Percentiles rank a stretch among this genome's conserved stretches.
Conservation (phyloP, 2,329 filamentous ascomycete species). For the Sporothrix brasiliensis region DNA sequence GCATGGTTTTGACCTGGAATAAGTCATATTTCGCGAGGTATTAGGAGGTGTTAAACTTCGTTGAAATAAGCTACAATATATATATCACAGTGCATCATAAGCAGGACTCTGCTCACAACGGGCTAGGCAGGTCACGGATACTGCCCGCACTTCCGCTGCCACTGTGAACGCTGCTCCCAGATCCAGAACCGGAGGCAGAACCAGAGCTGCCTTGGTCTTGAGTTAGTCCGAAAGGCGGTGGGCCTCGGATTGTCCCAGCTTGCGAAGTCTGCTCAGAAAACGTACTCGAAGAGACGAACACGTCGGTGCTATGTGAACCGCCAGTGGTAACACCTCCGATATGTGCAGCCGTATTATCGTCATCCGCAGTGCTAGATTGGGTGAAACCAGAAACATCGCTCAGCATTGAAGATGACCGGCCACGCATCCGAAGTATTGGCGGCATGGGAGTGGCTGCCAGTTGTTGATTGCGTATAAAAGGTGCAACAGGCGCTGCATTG, state of each 20-base stretch:
- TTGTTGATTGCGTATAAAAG: conserved; percentile 41
- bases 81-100: background rate
- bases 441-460: conserved; percentile 16
- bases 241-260: conserved; percentile 34
- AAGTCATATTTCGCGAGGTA: too few species aligned
- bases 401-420: conserved; percentile 68
- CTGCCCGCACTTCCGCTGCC: conserved; percentile 55
- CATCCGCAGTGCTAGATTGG: conserved; percentile 60
- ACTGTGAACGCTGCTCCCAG: conserved; percentile 47
- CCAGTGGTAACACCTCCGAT: conserved; percentile 34
- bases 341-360: conserved; percentile 40
- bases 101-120: conserved; percentile 38
- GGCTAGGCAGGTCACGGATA: conserved; percentile 57
- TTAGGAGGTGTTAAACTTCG: too few species aligned
- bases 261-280: conserved; percentile 33
- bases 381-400: conserved; percentile 69
- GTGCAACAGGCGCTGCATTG: conserved; percentile 34
- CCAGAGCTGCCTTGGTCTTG: conserved; percentile 38
- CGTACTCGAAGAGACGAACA: background rate
- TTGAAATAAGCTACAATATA: too few species aligned
- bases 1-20: too few species aligned
- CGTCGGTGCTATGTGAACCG: conserved; percentile 10
- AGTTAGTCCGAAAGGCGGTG: conserved; percentile 36
- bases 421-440: conserved; percentile 48
- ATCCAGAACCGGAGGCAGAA: conserved; percentile 40